These are phyloP conservation scores for Stereocaulon alpinum DNA, from an alignment of 495 filamentous ascomycete species.

Conservation along the genomic window DNA sequence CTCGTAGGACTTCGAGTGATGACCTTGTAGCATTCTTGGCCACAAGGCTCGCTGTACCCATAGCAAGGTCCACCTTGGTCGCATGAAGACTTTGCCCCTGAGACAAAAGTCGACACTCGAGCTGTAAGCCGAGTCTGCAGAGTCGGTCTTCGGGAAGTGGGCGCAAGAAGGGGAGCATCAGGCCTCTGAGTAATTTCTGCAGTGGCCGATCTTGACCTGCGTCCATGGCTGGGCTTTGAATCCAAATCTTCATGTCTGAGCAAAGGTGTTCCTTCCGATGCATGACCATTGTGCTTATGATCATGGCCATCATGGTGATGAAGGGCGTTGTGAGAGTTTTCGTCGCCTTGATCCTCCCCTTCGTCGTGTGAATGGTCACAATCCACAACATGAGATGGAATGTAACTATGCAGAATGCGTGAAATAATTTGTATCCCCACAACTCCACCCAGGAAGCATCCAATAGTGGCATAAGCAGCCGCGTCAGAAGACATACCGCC, in stretches of 20 bases:
- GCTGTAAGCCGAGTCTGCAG: conserved; percentile 33
- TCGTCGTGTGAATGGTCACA: conserved; percentile 75
- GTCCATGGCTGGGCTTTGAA: not conserved
- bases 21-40: conserved; percentile 62
- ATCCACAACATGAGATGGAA: conserved; percentile 89
- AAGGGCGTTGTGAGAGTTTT: conserved; percentile 19
- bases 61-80: conserved; percentile 69
- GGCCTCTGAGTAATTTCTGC: conserved; percentile 7
- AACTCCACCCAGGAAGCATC: conserved; percentile 70
- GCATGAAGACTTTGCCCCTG: conserved; percentile 57
- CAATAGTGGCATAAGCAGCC: conserved; percentile 65
- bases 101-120: conserved; percentile 53
- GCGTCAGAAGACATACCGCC: conserved; percentile 52
- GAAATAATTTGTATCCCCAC: conserved; percentile 76
- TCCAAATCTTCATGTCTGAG: conserved; percentile 17
- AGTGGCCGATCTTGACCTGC: conserved; percentile 5
- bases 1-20: conserved; percentile 19
- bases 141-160: conserved; percentile 27
- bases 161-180: not conserved
- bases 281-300: conserved; percentile 13
- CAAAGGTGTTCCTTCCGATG: conserved; percentile 40
- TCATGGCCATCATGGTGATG: conserved; percentile 12
- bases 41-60: conserved; percentile 78
- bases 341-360: conserved; percentile 32
- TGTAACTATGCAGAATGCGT: conserved; percentile 63